These are phyloP conservation scores for Lachancea fermentati DNA, from an alignment of 805 yeast species.

Conservation along the genomic window DNA sequence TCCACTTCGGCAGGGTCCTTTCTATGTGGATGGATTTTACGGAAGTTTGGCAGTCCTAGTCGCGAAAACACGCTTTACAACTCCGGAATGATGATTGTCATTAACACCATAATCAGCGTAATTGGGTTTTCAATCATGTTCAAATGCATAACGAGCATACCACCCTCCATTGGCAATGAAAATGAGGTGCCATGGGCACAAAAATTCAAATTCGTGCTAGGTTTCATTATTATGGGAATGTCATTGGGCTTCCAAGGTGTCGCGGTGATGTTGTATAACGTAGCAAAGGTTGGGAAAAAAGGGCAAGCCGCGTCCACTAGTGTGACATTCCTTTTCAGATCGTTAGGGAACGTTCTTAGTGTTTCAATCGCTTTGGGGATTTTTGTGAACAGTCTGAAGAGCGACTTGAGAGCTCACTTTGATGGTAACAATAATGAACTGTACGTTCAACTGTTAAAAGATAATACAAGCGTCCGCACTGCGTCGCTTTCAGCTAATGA, in stretches of 20 bases:
- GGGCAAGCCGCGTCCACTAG: conserved; percentile 43
- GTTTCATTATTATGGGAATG: conserved; percentile 31
- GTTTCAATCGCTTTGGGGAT: conserved; percentile 30
- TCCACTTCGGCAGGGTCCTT: conserved; percentile 38
- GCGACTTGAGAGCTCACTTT: conserved; percentile 2
- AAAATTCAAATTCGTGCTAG: conserved; percentile 22
- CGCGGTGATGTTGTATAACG: conserved; percentile 35
- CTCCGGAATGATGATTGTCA: conserved; percentile 13
- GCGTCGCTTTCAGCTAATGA: conserved; percentile 6
- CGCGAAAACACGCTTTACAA: conserved; percentile 21
- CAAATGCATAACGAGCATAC: conserved; percentile 5
- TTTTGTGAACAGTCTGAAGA: conserved; percentile 8
- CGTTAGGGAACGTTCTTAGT: conserved; percentile 41
- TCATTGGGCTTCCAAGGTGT: conserved; percentile 41
- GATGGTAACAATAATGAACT: conserved; percentile 7
- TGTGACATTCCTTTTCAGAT: conserved; percentile 39
- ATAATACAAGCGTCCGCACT: conserved; percentile 9
- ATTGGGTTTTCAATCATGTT: conserved; percentile 16
- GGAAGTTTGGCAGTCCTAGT: conserved; percentile 17
- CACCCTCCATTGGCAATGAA: conserved; percentile 11
- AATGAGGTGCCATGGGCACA: conserved; percentile 10
- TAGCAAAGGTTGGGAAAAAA: conserved; percentile 38
- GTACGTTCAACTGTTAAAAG: conserved; percentile 6
- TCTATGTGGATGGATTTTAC: conserved; percentile 33
- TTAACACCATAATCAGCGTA: conserved; percentile 14